Base-by-base conservation (phyloP, 495 filamentous ascomycete species). In the Aspergillus homomorphus region DNA sequence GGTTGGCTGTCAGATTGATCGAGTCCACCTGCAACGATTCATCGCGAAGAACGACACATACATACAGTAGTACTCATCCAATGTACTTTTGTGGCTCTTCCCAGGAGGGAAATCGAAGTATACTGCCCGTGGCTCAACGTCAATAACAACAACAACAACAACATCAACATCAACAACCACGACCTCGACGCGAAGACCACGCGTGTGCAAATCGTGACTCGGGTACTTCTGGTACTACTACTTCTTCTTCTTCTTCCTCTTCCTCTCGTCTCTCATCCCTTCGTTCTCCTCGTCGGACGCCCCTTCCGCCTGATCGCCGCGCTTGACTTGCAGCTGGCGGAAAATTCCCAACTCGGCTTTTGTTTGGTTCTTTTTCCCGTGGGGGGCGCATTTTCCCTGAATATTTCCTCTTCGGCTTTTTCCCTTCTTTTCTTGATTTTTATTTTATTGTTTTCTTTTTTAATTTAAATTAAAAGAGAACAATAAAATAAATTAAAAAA, bases 271-370 rank as follows among this genome's bases (percentile, higher is more conserved):
- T 61, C 60, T 66, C 51, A 60, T 60, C 53, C 23, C 50, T 60
- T 56, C 43, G 57, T 63, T 53, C 60, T 61, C 58, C 52, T 58
- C 30, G 54, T 60, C 57, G 64, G 49, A 62, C 64, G 61, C 64
- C 57, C 51, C 61, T 62, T 67, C 65, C 61, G 65, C 62, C 65
- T 67, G 65, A 67, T 64, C 61, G 61, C 53, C 59, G 60, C 60
- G 57, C 51, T 67, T 67, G 61, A 64, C 65, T 62, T 52, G 64
- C 61, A 59, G 54, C 38, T 53, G 16, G 30, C 44, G 54, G 51
- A 50, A 55, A 50, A 55, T 54, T 62, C 53, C 57, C 51, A 58
- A 57, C 52, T 62, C 22, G 54, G 23, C 58, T 61, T 61, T 61
- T 56, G 54, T 51, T 62, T 62, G 54, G 62, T 57, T 22, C 53